Conservation (phyloP, 768 basidiomycete species). For the Mrakia blollopis region DNA sequence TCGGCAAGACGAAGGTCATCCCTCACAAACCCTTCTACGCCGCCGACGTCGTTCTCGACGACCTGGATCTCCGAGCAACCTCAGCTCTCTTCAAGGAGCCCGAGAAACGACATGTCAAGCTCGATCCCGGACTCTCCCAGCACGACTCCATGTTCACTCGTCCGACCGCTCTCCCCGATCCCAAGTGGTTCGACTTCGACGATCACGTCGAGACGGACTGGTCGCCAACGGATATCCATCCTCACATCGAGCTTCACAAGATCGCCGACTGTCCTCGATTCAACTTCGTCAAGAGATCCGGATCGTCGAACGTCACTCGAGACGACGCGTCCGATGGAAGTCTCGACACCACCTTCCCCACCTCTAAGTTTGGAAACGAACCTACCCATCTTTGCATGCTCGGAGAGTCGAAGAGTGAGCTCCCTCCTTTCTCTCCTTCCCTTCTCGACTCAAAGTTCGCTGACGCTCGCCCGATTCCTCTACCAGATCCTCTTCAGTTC, state of each 20-base stretch:
- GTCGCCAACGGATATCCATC: constrained; percentile 52
- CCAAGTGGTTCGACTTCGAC: constrained; percentile 65
- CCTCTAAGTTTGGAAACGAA: constrained; percentile 76
- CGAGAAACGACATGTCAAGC: constrained; percentile 26
- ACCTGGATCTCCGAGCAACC: constrained; percentile 69
- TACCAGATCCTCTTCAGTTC: constrained; percentile 57
- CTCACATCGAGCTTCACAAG: constrained; percentile 64
- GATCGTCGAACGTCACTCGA: constrained; percentile 32
- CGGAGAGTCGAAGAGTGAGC: constrained; percentile 20
- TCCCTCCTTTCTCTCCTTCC: no score
- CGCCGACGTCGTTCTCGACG: constrained; percentile 73
- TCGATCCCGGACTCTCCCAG: background rate
- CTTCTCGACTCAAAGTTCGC: background rate
- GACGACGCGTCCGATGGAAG: background rate
- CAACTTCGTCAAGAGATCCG: constrained; percentile 60
- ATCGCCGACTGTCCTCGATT: constrained; percentile 75
- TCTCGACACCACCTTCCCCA: background rate
- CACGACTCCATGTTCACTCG: constrained; percentile 17
- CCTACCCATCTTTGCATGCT: constrained; percentile 56
- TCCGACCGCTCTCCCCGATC: constrained; percentile 32
- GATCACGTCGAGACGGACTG: constrained; percentile 80
- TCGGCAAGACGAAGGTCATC: constrained; percentile 49
- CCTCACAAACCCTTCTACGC: constrained; percentile 75
- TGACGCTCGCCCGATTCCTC: background rate
- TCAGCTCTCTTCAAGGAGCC: constrained; percentile 59